These are phyloP conservation scores for Thinopyrum elongatum DNA, from an alignment of 176 grass and related monocot species.

Conservation along the genomic window DNA sequence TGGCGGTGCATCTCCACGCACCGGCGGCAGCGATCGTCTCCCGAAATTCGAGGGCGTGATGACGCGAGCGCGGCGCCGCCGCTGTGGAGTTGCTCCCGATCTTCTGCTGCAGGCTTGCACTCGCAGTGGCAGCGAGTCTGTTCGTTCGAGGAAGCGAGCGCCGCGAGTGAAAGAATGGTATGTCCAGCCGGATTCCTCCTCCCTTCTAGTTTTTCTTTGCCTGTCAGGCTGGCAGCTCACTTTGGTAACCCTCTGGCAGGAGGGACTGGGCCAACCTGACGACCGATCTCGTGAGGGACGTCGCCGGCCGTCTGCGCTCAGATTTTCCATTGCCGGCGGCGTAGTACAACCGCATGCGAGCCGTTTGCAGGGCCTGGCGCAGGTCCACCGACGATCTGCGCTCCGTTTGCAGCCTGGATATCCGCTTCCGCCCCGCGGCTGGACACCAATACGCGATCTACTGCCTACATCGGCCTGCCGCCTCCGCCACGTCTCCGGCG, in stretches of 20 bases:
- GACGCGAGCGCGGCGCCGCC: no score
- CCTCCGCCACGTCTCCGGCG: background rate
- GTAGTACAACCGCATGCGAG: background rate
- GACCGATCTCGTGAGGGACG: background rate
- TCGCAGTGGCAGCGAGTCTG: no score
- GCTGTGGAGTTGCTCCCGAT: no score
- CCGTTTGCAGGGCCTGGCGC: constrained; percentile 18
- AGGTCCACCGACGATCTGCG: background rate
- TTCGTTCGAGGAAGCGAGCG: no score
- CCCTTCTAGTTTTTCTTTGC: no score
- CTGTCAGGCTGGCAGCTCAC: no score
- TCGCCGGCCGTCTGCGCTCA: background rate
- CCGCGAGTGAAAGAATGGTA: no score
- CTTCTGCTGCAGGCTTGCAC: no score
- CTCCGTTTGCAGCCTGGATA: background rate
- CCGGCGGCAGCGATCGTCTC: background rate
- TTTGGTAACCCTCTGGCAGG: background rate
- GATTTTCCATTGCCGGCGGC: background rate
- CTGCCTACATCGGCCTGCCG: background rate
- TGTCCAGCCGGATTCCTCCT: no score
- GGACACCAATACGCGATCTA: background rate
- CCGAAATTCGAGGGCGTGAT: background rate
- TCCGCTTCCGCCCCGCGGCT: constrained; percentile 10
- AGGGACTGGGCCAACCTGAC: constrained; percentile 1
- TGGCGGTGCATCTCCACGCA: background rate